Evolutionary conservation across 2,329 filamentous ascomycete genomes (phyloP), one percentile per base, ranked within the genome.

Genomic region (Aspergillus candidus): DNA sequence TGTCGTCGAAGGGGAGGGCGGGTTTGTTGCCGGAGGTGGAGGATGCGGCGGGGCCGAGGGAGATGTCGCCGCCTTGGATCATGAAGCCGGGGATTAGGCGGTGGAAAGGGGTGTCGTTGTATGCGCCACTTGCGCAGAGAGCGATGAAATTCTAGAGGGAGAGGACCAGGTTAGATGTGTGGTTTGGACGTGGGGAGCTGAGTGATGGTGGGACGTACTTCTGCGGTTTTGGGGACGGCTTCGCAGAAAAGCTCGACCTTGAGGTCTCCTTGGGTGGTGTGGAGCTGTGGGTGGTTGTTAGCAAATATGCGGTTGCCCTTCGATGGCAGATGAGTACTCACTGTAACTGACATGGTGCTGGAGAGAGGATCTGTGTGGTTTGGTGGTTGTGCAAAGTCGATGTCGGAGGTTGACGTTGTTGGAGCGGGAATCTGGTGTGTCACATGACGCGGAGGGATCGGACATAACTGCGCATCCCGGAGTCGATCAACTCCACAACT

Each of bases 201-300:
- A 11, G 17, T 14, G 14, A 13, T 39, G 11, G 10, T 13, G 6
- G 22, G 22, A 56, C 71, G 44, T 71, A 84, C 84, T 72, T 95
- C 87, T 51, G 89, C 85, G 0, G 93, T 95, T 67, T 91, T 90
- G 50, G 93, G 93, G 29, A 94, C 88, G 56, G 86, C 84, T 66
- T 96, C 88, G 73, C 91, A 97, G 72, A 96, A 97, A 54, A 98
- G 75, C 68, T 97, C 93, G 58, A 97, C 80, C 72, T 97, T 98
- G 64, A 98, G 77, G 69, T 93, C 84, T 63, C 93, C 93, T 41
- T 85, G 78, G 40, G 83, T 87, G 39, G 93, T 98, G 69, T 96
- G 89, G 11, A 98, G 78, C 70, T 73, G 39, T 38, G 33, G 22
- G 8, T 12, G 17, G 13, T 7, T 3, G 17, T 42, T 13, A 38